These are phyloP conservation scores for Colletotrichum sp. DNA, from an alignment of 2,329 filamentous ascomycete species.

Conservation along the genomic window DNA sequence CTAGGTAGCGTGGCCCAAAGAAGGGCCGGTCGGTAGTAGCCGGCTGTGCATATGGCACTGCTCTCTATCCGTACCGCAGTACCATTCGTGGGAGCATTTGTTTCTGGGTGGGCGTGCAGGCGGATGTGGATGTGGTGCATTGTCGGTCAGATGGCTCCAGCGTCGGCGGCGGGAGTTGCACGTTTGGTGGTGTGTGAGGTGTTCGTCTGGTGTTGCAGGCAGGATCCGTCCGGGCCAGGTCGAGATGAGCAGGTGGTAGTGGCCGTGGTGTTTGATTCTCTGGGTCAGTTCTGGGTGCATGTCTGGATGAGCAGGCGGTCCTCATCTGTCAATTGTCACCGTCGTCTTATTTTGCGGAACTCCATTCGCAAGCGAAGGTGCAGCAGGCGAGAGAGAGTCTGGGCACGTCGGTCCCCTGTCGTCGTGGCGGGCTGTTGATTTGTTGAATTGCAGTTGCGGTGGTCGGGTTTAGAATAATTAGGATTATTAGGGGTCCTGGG, in stretches of 20 bases:
- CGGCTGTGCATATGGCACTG: not conserved
- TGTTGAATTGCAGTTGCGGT: not conserved
- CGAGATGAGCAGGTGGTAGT: not conserved
- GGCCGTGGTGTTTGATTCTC: not conserved
- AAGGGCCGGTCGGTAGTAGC: conserved; percentile 12
- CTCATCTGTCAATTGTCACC: not conserved
- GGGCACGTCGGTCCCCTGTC: not conserved
- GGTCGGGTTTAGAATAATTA: not conserved
- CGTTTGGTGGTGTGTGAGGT: not conserved
- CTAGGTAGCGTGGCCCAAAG: conserved; percentile 1
- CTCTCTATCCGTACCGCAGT: not conserved
- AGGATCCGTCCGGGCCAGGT: not conserved
- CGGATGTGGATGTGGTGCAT: not conserved
- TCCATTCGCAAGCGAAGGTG: not conserved
- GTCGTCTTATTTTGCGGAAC: conserved; percentile 18
- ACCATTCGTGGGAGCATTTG: not conserved
- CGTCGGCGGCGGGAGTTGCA: not conserved
- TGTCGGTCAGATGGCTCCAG: conserved; percentile 4
- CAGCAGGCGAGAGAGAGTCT: not conserved
- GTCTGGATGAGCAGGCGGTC: not conserved
- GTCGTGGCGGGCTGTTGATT: not conserved
- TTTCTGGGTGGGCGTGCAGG: not conserved
- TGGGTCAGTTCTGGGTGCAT: not conserved
- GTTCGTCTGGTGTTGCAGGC: not conserved
- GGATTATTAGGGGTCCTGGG: conserved; percentile 20